Evolutionary conservation across 192 early-diverging fungal genomes (phyloP), one percentile per base, ranked within the genome.

Genomic region (Coemansia sp.): DNA sequence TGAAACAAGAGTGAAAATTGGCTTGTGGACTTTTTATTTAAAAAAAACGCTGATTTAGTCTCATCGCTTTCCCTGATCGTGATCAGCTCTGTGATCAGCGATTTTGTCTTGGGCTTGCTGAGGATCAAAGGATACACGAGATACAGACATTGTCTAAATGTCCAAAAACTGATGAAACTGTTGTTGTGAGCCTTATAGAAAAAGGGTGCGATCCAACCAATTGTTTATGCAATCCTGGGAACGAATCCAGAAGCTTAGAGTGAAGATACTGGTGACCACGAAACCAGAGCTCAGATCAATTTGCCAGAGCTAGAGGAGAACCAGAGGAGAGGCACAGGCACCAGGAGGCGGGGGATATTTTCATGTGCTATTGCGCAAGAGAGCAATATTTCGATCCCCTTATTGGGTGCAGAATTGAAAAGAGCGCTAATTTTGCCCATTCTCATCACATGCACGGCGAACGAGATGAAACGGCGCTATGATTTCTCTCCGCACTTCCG

Each of bases 261-360:
- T 4, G 18, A 43, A 43, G 13, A 13, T 43, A 7, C 40, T 16
- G 40, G 13, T 43, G 40, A 43, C 40, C 40, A 43, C 15, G 40
- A 43, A 43, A 43, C 40, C 40, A 43, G 12, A 3, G 40, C 13
- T 43, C 40, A 43, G 15, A 43, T 43, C 40, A 43, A 2, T 18
- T 13, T 43, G 40, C 18, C 40, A 7, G 34, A 35, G 34, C 34
- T 35, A 7, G 34, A 35, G 34, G 34, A 35, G 10, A 4, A 13
- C 1, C 0, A 18, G 40, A 43, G 13, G 40, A 43, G 13, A 4
- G 34, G 40, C 4, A 43, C 13, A 10, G 2, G 67, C 49, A n/a
- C n/a, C n/a, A n/a, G n/a, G n/a, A n/a, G n/a, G n/a, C n/a, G n/a
- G 49, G 59, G 20, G 20, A 35, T 57, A 48, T 68, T 68, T 68